Conservation (phyloP, 192 early-diverging fungal genomes). For the Backusella macrospora region DNA sequence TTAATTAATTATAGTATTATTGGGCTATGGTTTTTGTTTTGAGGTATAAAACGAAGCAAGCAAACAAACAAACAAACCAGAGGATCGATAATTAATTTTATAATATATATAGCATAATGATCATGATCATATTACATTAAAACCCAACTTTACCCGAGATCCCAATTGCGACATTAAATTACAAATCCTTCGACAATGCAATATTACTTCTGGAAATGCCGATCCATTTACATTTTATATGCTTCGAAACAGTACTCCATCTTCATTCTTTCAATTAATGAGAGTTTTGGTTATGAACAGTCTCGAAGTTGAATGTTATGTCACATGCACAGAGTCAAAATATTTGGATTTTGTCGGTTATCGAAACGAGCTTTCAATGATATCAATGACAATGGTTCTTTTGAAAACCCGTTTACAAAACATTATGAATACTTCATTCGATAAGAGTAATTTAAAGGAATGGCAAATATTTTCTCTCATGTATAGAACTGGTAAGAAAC, state of each 20-base stretch:
- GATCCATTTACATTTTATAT: slow-evolving; percentile 52
- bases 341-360: slow-evolving; percentile 47
- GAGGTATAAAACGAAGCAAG: slow-evolving; percentile 27
- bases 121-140: slow-evolving; percentile 58
- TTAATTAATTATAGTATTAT: slow-evolving; percentile 42
- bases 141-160: slow-evolving; percentile 63
- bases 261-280: slow-evolving; percentile 53
- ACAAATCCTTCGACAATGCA: slow-evolving; percentile 45
- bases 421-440: neutral
- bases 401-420: slow-evolving; percentile 45
- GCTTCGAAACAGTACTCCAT: slow-evolving; percentile 45
- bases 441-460: slow-evolving; percentile 18
- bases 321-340: neutral
- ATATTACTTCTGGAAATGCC: slow-evolving; percentile 28
- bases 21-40: slow-evolving; percentile 73
- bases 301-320: slow-evolving; percentile 39
- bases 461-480: slow-evolving; percentile 50
- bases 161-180: slow-evolving; percentile 49
- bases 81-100: neutral
- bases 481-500: slow-evolving; percentile 53
- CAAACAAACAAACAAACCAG: neutral
- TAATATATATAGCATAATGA: slow-evolving; percentile 44
- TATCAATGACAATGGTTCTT: slow-evolving; percentile 48
- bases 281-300: slow-evolving; percentile 71
- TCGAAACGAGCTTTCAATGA: slow-evolving; percentile 63